Percentiles rank a stretch among this genome's conserved stretches.
Evolutionary conservation across 1,284 basidiomycete species (phyloP).

Genomic region (Melampsora larici-populina): DNA sequence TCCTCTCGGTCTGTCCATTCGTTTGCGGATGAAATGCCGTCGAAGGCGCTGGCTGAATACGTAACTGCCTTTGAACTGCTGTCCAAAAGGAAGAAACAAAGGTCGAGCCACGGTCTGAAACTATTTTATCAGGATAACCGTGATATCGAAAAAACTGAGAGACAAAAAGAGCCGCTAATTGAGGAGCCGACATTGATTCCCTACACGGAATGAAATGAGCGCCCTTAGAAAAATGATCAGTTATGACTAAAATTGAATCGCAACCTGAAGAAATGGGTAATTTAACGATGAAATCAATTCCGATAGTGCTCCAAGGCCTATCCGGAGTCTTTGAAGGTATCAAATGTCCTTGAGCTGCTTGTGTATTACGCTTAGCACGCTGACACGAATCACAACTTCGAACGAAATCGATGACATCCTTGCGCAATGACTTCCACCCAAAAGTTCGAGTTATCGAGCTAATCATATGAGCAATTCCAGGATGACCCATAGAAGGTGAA

Average conservation of each 20-base stretch:
- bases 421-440: neutral
- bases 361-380: constrained; percentile 51
- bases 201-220: too few species aligned
- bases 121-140: too few species aligned
- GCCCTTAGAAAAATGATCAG: too few species aligned
- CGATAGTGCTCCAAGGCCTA: constrained; percentile 42
- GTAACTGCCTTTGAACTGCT: constrained; percentile 44
- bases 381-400: constrained; percentile 53
- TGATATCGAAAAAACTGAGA: too few species aligned
- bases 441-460: neutral
- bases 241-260: too few species aligned
- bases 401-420: too few species aligned
- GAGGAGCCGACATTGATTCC: too few species aligned
- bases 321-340: constrained; percentile 52
- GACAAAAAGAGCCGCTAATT: too few species aligned
- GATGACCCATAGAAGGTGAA: neutral
- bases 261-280: neutral
- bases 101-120: too few species aligned
- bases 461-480: neutral
- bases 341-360: constrained; percentile 54
- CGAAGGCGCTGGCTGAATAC: constrained; percentile 50
- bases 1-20: constrained; percentile 58
- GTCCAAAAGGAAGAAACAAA: constrained; percentile 51
- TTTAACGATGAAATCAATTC: constrained; percentile 22
- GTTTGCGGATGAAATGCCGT: constrained; percentile 57